Percentiles rank a stretch among this genome's conserved stretches.
Conservation (phyloP, 2,329 filamentous ascomycete species). For the Zymoseptoria pseudotritici region DNA sequence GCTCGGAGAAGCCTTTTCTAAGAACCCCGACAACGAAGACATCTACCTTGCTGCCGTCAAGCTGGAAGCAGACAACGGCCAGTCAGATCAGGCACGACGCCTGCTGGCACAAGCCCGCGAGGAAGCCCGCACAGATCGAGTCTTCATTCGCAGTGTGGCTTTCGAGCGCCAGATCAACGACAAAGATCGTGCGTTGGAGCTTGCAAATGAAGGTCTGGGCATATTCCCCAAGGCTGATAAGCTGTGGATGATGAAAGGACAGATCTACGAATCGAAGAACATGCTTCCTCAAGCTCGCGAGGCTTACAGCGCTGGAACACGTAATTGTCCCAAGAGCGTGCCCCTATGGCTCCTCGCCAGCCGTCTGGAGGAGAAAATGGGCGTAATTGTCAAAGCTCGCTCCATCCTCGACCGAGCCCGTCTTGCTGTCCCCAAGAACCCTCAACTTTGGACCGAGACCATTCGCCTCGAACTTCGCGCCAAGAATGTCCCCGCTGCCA, state of each 20-base stretch:
- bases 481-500: constrained; percentile 74
- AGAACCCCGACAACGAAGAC: constrained; percentile 94
- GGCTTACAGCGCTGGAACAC: constrained; percentile 80
- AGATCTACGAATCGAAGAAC: constrained; percentile 82
- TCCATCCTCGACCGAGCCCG: constrained; percentile 88
- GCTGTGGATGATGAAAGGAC: constrained; percentile 97
- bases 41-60: constrained; percentile 97
- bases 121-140: constrained; percentile 87
- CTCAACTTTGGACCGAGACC: constrained; percentile 86
- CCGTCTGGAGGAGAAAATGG: constrained; percentile 76
- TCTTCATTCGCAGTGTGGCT: constrained; percentile 93
- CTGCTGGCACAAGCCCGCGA: constrained; percentile 76
- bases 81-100: constrained; percentile 72
- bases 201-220: constrained; percentile 78
- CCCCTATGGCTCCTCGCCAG: constrained; percentile 85
- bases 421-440: constrained; percentile 75
- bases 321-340: constrained; percentile 75
- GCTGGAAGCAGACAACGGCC: constrained; percentile 82
- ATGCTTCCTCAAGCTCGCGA: constrained; percentile 80
- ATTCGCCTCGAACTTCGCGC: constrained; percentile 85
- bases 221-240: constrained; percentile 80
- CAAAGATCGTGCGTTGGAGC: constrained; percentile 71
- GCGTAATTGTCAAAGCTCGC: constrained; percentile 81
- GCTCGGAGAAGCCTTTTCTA: constrained; percentile 81
- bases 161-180: constrained; percentile 84